phyloP scores from a whole-genome alignment of 1,284 basidiomycete species.

The Rhizoctonia solani region DNA sequence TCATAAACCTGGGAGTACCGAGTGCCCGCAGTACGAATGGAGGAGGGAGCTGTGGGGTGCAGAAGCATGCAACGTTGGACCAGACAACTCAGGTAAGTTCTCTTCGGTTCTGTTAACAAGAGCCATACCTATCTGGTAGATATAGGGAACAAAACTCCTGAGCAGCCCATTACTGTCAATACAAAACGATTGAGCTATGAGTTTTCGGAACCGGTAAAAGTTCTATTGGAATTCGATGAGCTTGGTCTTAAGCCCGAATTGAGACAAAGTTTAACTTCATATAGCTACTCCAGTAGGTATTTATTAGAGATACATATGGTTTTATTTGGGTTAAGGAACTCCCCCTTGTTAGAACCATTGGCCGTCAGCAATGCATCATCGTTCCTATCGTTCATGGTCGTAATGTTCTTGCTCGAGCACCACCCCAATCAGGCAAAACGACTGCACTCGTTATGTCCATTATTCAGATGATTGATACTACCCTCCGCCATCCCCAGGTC shows the following conservation, averaged over 20 bases:
- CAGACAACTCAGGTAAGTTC: background rate
- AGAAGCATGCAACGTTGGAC: background rate
- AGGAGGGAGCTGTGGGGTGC: conserved; percentile 8
- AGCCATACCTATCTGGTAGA: too few relatives aligned
- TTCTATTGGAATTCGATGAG: background rate
- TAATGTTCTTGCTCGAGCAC: background rate
- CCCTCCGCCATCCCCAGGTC: background rate
- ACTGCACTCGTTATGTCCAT: background rate
- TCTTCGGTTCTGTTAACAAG: background rate
- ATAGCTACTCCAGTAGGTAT: too few relatives aligned
- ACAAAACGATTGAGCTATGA: background rate
- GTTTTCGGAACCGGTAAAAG: background rate
- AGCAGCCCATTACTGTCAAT: background rate
- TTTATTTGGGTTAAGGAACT: too few relatives aligned
- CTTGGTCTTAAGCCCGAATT: background rate
- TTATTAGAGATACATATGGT: too few relatives aligned
- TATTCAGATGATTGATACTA: background rate
- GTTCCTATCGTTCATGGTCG: background rate
- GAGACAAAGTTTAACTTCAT: background rate
- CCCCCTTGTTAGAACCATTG: background rate
- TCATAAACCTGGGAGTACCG: background rate
- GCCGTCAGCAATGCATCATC: background rate
- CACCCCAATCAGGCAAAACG: background rate
- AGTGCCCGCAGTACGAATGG: background rate
- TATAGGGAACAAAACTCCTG: too few relatives aligned